phyloP scores from a whole-genome alignment of 1,284 basidiomycete species.

The Tylopilus sp. region DNA sequence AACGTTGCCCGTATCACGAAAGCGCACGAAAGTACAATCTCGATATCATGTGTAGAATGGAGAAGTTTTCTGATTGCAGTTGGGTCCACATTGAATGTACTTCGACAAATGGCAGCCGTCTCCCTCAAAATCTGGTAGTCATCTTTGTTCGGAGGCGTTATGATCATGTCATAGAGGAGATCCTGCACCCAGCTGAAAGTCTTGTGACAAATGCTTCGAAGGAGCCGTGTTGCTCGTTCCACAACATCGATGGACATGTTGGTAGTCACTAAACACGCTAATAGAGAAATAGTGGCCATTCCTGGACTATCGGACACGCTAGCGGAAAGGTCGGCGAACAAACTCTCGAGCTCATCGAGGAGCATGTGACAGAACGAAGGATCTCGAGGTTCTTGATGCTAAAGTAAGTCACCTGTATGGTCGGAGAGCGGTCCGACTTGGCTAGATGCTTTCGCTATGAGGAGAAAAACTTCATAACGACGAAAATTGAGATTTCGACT shows the following conservation, averaged over 20 bases:
- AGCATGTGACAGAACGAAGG: conserved; percentile 47
- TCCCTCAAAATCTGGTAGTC: conserved; percentile 39
- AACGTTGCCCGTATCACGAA: conserved; percentile 38
- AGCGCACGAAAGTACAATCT: conserved; percentile 47
- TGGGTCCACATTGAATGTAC: conserved; percentile 52
- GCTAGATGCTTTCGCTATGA: conserved; percentile 52
- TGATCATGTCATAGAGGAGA: conserved; percentile 17
- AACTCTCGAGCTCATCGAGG: conserved; percentile 44
- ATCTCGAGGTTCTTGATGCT: conserved; percentile 48
- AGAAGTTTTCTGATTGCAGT: conserved; percentile 33
- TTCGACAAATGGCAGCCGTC: conserved; percentile 51
- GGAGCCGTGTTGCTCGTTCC: no score
- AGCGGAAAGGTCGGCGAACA: conserved; percentile 27
- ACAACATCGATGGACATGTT: no score
- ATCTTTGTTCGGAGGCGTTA: no score
- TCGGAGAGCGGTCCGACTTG: conserved; percentile 50
- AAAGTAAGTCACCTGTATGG: conserved; percentile 28
- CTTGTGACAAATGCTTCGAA: conserved; percentile 32
- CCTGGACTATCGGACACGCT: conserved; percentile 51
- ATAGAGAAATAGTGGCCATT: conserved; percentile 48
- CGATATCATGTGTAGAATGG: conserved; percentile 36
- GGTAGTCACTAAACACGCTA: conserved; percentile 22
- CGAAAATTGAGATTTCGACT: conserved; percentile 48
- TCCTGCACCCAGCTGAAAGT: conserved; percentile 51
- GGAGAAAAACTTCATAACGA: conserved; percentile 47